phyloP scores from a whole-genome alignment of 495 filamentous ascomycete species.

The Penicillium malachiteum region DNA sequence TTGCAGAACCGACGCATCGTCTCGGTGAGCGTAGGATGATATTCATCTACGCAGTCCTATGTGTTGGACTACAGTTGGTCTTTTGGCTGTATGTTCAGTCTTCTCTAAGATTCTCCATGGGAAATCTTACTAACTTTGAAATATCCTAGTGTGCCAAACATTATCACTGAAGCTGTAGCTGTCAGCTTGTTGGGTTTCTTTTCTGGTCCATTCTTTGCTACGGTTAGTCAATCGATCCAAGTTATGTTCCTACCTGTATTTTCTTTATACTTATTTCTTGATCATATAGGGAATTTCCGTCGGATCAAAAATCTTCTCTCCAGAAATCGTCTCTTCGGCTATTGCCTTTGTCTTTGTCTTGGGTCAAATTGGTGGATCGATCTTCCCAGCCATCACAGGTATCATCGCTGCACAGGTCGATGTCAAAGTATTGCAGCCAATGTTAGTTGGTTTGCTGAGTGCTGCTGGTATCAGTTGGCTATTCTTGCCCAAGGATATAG shows the following conservation, averaged over 20 bases:
- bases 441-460: slow-evolving; percentile 29
- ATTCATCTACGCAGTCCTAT: slow-evolving; percentile 30
- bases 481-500: slow-evolving; percentile 34
- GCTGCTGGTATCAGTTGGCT: slow-evolving; percentile 35
- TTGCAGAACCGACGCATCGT: slow-evolving; percentile 30
- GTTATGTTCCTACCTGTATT: no score
- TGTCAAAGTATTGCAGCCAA: slow-evolving; percentile 32
- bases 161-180: slow-evolving; percentile 34
- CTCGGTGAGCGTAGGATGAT: slow-evolving; percentile 32
- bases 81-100: slow-evolving; percentile 32
- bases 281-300: slow-evolving; percentile 28
- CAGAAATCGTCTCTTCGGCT: slow-evolving; percentile 27
- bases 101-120: neutral
- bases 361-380: slow-evolving; percentile 27
- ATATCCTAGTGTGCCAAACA: slow-evolving; percentile 26
- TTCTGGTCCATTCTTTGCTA: slow-evolving; percentile 34
- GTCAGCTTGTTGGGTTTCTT: slow-evolving; percentile 32
- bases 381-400: slow-evolving; percentile 32
- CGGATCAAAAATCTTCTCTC: slow-evolving; percentile 28
- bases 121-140: neutral
- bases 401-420: slow-evolving; percentile 24
- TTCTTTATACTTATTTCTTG: neutral
- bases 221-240: slow-evolving; percentile 14
- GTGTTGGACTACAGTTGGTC: slow-evolving; percentile 29
- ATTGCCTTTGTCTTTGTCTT: slow-evolving; percentile 34